phyloP scores from a whole-genome alignment of 73 alveolate genomes.

The Paramecium octaurelia region DNA sequence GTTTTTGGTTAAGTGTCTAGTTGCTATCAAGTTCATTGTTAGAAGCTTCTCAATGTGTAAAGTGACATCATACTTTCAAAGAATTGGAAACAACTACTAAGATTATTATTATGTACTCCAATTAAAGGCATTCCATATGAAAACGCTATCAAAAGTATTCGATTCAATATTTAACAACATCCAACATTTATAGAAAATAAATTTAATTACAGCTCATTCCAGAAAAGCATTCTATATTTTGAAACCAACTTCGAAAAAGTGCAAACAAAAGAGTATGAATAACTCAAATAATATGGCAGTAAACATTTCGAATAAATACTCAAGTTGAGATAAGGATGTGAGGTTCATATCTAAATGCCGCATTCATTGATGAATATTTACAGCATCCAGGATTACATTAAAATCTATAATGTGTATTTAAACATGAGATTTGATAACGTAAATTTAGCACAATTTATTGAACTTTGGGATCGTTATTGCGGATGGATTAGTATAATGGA shows the following conservation, averaged over 20 bases:
- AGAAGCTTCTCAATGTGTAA: neutral
- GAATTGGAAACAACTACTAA: neutral
- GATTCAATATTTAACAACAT: neutral
- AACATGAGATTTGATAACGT: neutral
- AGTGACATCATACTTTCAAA: neutral
- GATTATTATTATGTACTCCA: neutral
- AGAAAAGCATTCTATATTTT: neutral
- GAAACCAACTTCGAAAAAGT: neutral
- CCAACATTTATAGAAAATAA: neutral
- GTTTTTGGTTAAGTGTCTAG: neutral
- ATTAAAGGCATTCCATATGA: neutral
- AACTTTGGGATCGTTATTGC: neutral
- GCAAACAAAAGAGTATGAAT: neutral
- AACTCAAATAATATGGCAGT: neutral
- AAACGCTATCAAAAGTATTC: neutral
- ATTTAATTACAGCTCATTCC: neutral
- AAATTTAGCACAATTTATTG: neutral
- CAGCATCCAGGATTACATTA: neutral
- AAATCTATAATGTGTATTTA: neutral
- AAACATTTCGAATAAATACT: neutral
- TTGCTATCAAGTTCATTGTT: neutral
- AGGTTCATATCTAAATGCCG: neutral
- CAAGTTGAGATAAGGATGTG: neutral
- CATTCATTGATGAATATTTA: neutral
- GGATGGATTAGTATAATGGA: conserved; percentile 9